Evolutionary conservation across 2,329 filamentous ascomycete genomes (phyloP).

Genomic region (Phoma herbarum): DNA sequence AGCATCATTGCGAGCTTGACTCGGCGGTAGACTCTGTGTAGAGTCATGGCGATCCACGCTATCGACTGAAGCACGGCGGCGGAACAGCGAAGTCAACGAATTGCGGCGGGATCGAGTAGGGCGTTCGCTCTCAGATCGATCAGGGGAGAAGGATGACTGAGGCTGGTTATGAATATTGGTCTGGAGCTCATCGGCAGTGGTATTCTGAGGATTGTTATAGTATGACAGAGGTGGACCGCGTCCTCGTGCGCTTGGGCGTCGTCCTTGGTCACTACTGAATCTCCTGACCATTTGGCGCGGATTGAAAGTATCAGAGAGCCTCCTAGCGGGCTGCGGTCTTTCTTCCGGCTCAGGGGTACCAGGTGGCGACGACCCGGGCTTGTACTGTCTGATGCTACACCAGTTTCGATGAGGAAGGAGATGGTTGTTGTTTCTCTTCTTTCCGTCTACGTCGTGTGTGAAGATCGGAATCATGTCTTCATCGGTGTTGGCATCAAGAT

Average conservation of each 20-base stretch:
- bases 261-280: slow-evolving; percentile 44
- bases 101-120: slow-evolving; percentile 44
- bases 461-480: slow-evolving; percentile 98
- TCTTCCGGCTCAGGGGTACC: slow-evolving; percentile 63
- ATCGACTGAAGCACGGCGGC: slow-evolving; percentile 46
- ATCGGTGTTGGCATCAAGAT: slow-evolving; percentile 76
- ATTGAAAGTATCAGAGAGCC: slow-evolving; percentile 46
- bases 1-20: slow-evolving; percentile 22
- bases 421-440: slow-evolving; percentile 87
- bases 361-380: slow-evolving; percentile 71
- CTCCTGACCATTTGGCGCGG: slow-evolving; percentile 56
- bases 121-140: slow-evolving; percentile 39
- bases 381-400: slow-evolving; percentile 89
- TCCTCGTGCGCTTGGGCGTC: slow-evolving; percentile 36
- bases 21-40: slow-evolving; percentile 35
- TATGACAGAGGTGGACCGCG: slow-evolving; percentile 50
- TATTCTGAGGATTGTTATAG: slow-evolving; percentile 49
- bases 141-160: slow-evolving; percentile 49
- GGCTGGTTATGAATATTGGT: slow-evolving; percentile 33
- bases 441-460: slow-evolving; percentile 85
- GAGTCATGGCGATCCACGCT: slow-evolving; percentile 35
- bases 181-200: slow-evolving; percentile 43
- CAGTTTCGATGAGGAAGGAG: slow-evolving; percentile 92
- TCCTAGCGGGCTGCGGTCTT: slow-evolving; percentile 37
- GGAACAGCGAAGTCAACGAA: slow-evolving; percentile 47